Evolutionary conservation across 2,329 filamentous ascomycete genomes (phyloP), one percentile per base, ranked within the genome.

Genomic region (Lachnellula willkommii): DNA sequence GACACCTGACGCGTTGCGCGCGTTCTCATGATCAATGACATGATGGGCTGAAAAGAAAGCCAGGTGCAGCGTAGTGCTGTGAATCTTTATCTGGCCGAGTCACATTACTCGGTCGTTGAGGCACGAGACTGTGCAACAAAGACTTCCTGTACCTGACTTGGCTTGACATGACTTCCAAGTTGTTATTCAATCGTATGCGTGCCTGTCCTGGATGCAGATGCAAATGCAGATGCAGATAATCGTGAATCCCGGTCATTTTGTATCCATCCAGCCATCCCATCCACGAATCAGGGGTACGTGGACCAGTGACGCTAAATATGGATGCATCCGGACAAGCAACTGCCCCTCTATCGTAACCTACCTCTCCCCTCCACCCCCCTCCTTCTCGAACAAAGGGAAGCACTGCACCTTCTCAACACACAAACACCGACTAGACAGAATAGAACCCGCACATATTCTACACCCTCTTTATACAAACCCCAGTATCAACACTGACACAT

Each of bases 331-430:
- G 28, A 32, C 28, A 32, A 32, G 28, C 39, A n/a, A 17, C 52
- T 46, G 20, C 48, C 37, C 53, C 53, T 52, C 53, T 37, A 47
- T 52, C 32, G 15, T 14, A 20, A 49, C 42, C 43, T 53, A 49
- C 42, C 43, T 53, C 26, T 28, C 50, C 40, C 50, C 50, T 52
- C 50, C 39, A 45, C 50, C 43, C 40, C 48, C 26, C 52, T 48
- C 52, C 56, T 40, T 53, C 45, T 35, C 28, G 48, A 24, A 49
- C 40, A 43, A 52, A 53, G 43, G 36, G 49, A 40, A 61, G 15
- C 50, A 53, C 28, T 24, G 20, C 42, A 40, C 6, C 37, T 40
- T 32, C 28, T 32, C 28, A 32, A 32, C 8, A 32, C 28, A 32
- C 20, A 32, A 32, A 32, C 28, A 2, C 8, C 2, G 8, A 32